These are phyloP conservation scores for Puccinia novopanici DNA, from an alignment of 1,284 basidiomycete genomes.

Conservation along the genomic window DNA sequence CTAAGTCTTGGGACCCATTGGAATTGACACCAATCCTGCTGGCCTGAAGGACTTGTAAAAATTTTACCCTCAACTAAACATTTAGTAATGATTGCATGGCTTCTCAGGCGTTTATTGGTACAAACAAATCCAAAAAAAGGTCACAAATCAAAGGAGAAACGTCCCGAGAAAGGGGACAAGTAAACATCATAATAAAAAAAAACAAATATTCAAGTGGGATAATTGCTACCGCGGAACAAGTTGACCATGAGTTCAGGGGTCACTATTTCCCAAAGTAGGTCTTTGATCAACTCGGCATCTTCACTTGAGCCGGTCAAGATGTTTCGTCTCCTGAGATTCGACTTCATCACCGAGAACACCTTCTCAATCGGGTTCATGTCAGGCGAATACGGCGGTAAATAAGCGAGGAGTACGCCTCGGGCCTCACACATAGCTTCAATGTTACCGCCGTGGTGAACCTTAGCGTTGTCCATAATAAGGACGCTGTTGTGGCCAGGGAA, in stretches of 20 bases:
- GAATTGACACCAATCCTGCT: too few relatives aligned
- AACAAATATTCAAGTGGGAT: background rate
- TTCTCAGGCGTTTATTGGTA: too few relatives aligned
- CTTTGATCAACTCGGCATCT: background rate
- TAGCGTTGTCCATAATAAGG: too few relatives aligned
- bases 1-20: too few relatives aligned
- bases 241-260: background rate
- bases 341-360: background rate
- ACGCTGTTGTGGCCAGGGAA: constrained; percentile 6
- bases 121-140: too few relatives aligned
- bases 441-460: background rate
- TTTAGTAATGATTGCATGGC: too few relatives aligned
- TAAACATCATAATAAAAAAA: background rate
- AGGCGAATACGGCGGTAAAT: constrained; percentile 17
- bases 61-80: too few relatives aligned
- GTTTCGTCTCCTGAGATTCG: background rate
- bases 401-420: background rate
- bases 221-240: background rate
- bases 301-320: background rate
- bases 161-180: too few relatives aligned
- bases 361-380: constrained; percentile 31
- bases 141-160: too few relatives aligned
- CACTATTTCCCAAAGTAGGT: background rate
- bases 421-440: background rate
- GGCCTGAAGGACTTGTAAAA: too few relatives aligned